Conservation (phyloP, 2,329 filamentous ascomycete genomes). For the Cordyceps pruinosa region DNA sequence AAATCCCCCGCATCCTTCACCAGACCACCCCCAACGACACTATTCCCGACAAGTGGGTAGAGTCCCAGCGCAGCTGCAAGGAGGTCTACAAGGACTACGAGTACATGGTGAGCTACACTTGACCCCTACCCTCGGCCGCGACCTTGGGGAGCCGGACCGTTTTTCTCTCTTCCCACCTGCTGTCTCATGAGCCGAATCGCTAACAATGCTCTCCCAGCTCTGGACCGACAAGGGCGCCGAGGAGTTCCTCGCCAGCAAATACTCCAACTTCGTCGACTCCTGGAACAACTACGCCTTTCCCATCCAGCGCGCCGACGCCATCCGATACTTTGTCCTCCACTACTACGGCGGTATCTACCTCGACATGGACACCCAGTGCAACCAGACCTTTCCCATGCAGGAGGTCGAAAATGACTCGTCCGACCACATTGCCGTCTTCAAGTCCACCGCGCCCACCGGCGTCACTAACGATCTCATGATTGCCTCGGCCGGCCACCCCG, state of each 20-base stretch:
- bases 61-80: constrained; percentile 58
- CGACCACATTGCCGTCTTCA: constrained; percentile 23
- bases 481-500: constrained; percentile 62
- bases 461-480: constrained; percentile 81
- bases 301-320: constrained; percentile 65
- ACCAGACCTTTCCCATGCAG: constrained; percentile 22
- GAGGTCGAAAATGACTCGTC: constrained; percentile 20
- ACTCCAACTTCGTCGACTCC: constrained; percentile 64
- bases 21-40: constrained; percentile 66
- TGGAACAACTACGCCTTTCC: constrained; percentile 64
- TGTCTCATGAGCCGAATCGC: not conserved
- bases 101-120: constrained; percentile 53
- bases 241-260: constrained; percentile 62
- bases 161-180: not conserved
- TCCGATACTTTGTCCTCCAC: constrained; percentile 66
- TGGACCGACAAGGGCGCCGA: constrained; percentile 64
- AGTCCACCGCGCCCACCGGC: constrained; percentile 61
- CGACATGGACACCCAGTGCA: constrained; percentile 39
- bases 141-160: not conserved
- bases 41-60: constrained; percentile 60
- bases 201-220: constrained; percentile 39
- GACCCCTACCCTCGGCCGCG: not conserved
- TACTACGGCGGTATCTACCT: constrained; percentile 70
- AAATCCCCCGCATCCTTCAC: constrained; percentile 70
- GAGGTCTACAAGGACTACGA: constrained; percentile 65